Base-by-base conservation (phyloP, 495 filamentous ascomycete species). In the Hypoxylon trugodes region DNA sequence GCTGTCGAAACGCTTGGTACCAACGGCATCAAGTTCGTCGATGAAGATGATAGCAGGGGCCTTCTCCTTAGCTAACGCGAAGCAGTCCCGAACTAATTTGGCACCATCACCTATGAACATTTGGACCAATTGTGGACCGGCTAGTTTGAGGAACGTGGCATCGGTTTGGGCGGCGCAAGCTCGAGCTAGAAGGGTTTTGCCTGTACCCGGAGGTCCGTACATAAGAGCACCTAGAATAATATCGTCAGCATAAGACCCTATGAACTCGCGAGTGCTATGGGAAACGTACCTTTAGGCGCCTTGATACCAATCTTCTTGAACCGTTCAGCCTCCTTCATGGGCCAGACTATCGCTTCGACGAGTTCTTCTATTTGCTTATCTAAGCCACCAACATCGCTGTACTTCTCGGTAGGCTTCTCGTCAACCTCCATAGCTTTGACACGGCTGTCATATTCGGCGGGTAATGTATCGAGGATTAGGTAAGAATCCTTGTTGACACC, bases 271-370 rank as follows among this genome's bases (percentile, higher is more conserved):
- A 30, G 8, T 26, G 24, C n/a, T 4, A 22, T 25, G 8, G 18
- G 22, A 15, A 25, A 63, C 75, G 55, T 86, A 97, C 95, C 95
- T 77, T 99, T 99, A 6, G 95, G 95, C n/a, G 95, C 93, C 81
- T 99, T 99, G 82, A 99, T 98, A 60, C 95, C 95, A 61, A 99
- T 96, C 84, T 96, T 97, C 85, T 96, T 98, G 80, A 99, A 99
- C 42, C 92, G 84, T 68, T 98, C 96, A 4, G 95, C 93, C 80
- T 98, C 93, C 84, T 98, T 97, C 95, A 99, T 99, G 5, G 95
- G 95, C 96, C 92, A 96, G 43, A 99, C 95, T 22, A 99, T 94
- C 54, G 95, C 95, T 76, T 99, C 95, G n/a, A 99, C 92, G 35
- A 99, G 87, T 79, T 99, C 95, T 74, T 96, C 96, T 73, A 99